Conservation (phyloP, 805 yeast species). For the Candida michaelii region DNA sequence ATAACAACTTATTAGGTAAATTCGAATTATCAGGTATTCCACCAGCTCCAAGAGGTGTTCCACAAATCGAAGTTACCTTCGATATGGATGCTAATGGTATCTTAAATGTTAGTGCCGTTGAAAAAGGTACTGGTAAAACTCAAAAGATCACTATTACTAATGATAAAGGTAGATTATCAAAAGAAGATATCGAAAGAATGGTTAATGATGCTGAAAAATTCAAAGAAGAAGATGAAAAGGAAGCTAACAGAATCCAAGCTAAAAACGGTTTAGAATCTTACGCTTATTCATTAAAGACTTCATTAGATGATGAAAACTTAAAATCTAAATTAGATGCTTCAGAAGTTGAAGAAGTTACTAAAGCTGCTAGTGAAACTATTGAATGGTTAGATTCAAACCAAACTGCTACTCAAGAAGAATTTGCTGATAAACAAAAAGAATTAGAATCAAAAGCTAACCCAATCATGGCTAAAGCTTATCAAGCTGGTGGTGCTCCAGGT, state of each 20-base stretch:
- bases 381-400: slow-evolving; percentile 92
- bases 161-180: slow-evolving; percentile 97
- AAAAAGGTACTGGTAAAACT: slow-evolving; percentile 98
- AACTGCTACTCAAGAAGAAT: slow-evolving; percentile 92
- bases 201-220: slow-evolving; percentile 96
- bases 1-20: slow-evolving; percentile 95
- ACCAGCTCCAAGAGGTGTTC: slow-evolving; percentile 98
- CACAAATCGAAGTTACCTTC: slow-evolving; percentile 96
- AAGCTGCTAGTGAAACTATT: slow-evolving; percentile 83
- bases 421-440: slow-evolving; percentile 90
- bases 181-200: slow-evolving; percentile 98
- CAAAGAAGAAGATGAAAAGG: slow-evolving; percentile 95
- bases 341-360: slow-evolving; percentile 66
- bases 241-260: slow-evolving; percentile 88
- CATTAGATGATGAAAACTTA: slow-evolving; percentile 37
- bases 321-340: slow-evolving; percentile 27
- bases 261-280: slow-evolving; percentile 95
- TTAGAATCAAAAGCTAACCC: slow-evolving; percentile 95
- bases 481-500: slow-evolving; percentile 83
- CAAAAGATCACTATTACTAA: slow-evolving; percentile 97
- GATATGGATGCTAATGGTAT: slow-evolving; percentile 98
- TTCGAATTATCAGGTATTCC: slow-evolving; percentile 96
- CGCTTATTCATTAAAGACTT: slow-evolving; percentile 88
- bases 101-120: slow-evolving; percentile 92
- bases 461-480: slow-evolving; percentile 95